A percentile compares a stretch with the other conserved stretches of the same genome.
Evolutionary conservation across 208 protist species (phyloP).

Genomic region (Histomonas meleagridis): DNA sequence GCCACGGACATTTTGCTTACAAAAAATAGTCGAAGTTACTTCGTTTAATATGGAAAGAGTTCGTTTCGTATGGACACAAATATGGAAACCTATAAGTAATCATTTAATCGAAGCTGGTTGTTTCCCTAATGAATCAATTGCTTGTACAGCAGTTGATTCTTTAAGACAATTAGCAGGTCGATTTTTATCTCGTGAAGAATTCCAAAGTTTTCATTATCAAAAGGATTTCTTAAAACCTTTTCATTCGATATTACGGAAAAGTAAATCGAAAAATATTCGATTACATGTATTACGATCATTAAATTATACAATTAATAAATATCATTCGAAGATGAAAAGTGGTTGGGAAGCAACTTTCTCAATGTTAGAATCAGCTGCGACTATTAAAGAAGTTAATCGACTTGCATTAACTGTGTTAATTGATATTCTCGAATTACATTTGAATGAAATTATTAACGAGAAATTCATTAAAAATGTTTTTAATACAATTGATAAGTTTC

Average conservation of each 20-base stretch:
- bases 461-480: background rate
- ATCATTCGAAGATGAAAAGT: background rate
- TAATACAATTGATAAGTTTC: background rate
- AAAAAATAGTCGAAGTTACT: slow-evolving; percentile 30
- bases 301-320: background rate
- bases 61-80: background rate
- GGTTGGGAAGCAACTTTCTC: background rate
- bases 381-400: background rate
- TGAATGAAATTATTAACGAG: background rate
- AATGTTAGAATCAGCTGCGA: background rate
- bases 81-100: background rate
- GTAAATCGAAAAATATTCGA: background rate
- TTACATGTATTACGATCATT: background rate
- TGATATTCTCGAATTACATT: background rate
- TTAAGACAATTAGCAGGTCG: background rate
- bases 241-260: background rate
- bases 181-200: background rate
- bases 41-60: background rate
- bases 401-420: background rate
- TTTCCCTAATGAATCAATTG: background rate
- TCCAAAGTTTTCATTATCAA: background rate
- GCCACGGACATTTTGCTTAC: background rate
- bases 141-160: background rate
- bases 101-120: background rate
- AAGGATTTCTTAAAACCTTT: slow-evolving; percentile 22